Base-by-base conservation (phyloP, 2,329 filamentous ascomycete genomes). In the Paraphaeosphaeria minitans region DNA sequence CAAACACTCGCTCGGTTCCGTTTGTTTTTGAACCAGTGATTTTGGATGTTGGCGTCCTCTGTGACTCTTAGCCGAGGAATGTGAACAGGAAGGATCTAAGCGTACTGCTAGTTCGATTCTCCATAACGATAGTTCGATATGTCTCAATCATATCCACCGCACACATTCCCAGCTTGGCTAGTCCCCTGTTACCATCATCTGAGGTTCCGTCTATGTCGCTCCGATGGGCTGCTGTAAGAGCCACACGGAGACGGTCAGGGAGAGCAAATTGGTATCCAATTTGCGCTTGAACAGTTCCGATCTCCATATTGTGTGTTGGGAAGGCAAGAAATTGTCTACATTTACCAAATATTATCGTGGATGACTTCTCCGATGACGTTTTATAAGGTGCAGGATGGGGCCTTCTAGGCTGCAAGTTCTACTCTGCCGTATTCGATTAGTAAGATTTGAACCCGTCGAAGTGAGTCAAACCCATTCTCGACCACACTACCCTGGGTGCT, bases 141-240 rank as follows among this genome's bases (percentile, higher is more conserved):
- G 35, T 39, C 35, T 39, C 35, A 14, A 16, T n/a, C 13, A 39
- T 39, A 3, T 39, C 35, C 5, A 39, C 35, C 14, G 35, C 35
- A 16, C 35, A 39, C 35, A 39, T 14, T n/a, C 35, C 35, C 5
- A 39, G 13, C 35, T 39, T 39, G 5, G 35, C 35, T 39, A 39
- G 16, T n/a, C 35, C 35, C 35, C 35, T 39, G 13, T 39, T 39
- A 19, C 58, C 48, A 27, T 60, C 53, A 51, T 45, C 37, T n/a
- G 54, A 57, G 39, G 21, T 14, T 13, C 39, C 48, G n/a, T 60
- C 43, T 24, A 57, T n/a, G 4, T 51, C 49, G 19, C 42, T 51
- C 39, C 53, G 31, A 46, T 60, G 54, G 19, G 58, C 58, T 57
- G 58, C 55, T 22, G 19, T 52, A 14, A 60, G 58, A 60, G 58